Evolutionary conservation across 2,329 filamentous ascomycete species (phyloP), one percentile per base, ranked within the genome.

Genomic region (Aspergillus melleus): DNA sequence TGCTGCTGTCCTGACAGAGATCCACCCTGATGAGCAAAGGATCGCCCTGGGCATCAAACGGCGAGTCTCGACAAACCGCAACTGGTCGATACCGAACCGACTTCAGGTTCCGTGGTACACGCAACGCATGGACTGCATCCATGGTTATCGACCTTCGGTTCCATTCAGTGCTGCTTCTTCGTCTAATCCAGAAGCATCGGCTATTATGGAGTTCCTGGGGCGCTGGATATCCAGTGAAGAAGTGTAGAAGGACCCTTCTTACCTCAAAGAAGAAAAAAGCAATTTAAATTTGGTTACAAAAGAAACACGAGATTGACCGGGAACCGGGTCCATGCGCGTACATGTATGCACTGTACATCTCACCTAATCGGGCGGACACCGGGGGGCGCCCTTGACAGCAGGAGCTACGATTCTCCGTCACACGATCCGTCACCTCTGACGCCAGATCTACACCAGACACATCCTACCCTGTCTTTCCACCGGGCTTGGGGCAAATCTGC

Each of bases 71-170:
- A 3, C 11, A 36, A 36, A 36, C 32, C 12, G 32, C 32, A 36
- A 14, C 32, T 36, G 26, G 26, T 29, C 26, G 26, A 29, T 29
- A 29, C 32, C 32, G 32, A 36, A 36, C 32, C 32, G 10, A 11
- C 11, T 12, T 10, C 12, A n/a, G n/a, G 11, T 6, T 47, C 44
- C 22, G 20, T 47, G 12, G 19, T 47, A 11, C 19, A 24, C 22
- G 44, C 19, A 47, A 47, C 44, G 14, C 20, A 29, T 29, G 24
- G 9, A 11, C 36, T 22, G 19, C 42, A 57, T 5, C 59, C 59
- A 61, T 49, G 59, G 59, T 58, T 52, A 24, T 12, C 6, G 9
- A 12, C 30, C 55, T 58, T 58, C 55, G 19, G 55, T 53, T 58
- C 59, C 59, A 61, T 61, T 52, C 42, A 47, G 10, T 16, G 10